Evolutionary conservation across 2,329 filamentous ascomycete species (phyloP).

Genomic region (Coleophoma crateriformis): DNA sequence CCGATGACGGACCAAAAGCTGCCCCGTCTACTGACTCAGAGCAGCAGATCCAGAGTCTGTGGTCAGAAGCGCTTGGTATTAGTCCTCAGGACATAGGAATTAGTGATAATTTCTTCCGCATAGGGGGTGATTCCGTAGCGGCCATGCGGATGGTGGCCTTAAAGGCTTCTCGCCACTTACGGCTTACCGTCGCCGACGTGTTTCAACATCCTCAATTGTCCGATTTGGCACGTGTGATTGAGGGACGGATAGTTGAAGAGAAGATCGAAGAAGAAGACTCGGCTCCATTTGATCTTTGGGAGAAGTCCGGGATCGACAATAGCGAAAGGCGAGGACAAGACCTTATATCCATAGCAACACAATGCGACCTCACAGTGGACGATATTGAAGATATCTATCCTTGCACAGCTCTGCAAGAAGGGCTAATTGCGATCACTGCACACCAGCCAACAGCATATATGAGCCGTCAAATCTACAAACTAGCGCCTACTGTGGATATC

Average conservation of each 20-base stretch:
- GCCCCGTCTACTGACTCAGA: neutral
- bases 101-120: slow-evolving; percentile 28
- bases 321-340: neutral
- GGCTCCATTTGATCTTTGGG: neutral
- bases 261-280: neutral
- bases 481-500: slow-evolving; percentile 10
- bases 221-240: neutral
- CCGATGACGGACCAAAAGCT: neutral
- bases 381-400: slow-evolving; percentile 6
- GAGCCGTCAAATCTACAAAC: slow-evolving; percentile 12
- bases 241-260: neutral
- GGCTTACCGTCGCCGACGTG: slow-evolving; percentile 32
- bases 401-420: slow-evolving; percentile 6
- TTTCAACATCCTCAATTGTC: slow-evolving; percentile 25
- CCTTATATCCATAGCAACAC: neutral
- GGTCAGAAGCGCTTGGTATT: slow-evolving; percentile 37
- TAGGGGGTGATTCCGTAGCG: slow-evolving; percentile 26
- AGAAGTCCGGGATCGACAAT: neutral
- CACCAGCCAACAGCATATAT: slow-evolving; percentile 26
- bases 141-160: slow-evolving; percentile 37
- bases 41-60: slow-evolving; percentile 18
- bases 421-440: slow-evolving; percentile 26
- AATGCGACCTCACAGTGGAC: slow-evolving; percentile 28
- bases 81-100: slow-evolving; percentile 1
- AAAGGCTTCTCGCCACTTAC: slow-evolving; percentile 12